Conservation (phyloP, 495 filamentous ascomycete species). For the Clavariopsis aquatica region DNA sequence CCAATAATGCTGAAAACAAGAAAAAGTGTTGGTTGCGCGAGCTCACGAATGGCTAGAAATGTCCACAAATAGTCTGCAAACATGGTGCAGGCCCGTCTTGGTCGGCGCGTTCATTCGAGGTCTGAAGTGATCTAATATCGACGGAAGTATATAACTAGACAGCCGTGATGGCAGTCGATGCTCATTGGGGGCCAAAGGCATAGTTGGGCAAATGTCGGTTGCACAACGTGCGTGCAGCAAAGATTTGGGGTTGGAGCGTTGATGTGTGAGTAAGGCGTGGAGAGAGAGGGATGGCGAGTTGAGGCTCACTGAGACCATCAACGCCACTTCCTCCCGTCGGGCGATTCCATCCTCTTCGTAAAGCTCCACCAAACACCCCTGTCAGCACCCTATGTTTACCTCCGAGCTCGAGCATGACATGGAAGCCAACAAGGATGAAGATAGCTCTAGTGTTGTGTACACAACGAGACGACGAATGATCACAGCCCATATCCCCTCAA, state of each 20-base stretch:
- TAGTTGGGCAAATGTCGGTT: not conserved
- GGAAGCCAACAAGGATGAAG: not conserved
- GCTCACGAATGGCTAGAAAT: not conserved
- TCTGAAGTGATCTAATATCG: not conserved
- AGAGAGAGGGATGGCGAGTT: no score
- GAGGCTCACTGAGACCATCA: not conserved
- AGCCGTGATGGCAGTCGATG: not conserved
- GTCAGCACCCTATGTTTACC: not conserved
- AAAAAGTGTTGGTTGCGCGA: not conserved
- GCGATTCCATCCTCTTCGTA: not conserved
- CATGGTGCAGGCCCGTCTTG: no score
- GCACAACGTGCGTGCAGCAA: no score
- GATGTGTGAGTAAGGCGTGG: no score
- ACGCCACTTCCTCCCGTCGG: not conserved
- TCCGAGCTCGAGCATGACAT: not conserved
- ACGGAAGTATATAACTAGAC: not conserved
- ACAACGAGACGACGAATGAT: not conserved
- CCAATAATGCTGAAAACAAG: not conserved
- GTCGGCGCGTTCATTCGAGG: not conserved
- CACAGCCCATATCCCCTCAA: constrained; percentile 56
- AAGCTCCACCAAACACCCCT: not conserved
- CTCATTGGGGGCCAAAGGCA: not conserved
- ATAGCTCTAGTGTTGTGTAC: not conserved
- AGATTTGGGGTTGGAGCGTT: no score
- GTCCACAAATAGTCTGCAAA: no score